Conservation (phyloP, 1,284 basidiomycete species). For the Pholiota adiposa region DNA sequence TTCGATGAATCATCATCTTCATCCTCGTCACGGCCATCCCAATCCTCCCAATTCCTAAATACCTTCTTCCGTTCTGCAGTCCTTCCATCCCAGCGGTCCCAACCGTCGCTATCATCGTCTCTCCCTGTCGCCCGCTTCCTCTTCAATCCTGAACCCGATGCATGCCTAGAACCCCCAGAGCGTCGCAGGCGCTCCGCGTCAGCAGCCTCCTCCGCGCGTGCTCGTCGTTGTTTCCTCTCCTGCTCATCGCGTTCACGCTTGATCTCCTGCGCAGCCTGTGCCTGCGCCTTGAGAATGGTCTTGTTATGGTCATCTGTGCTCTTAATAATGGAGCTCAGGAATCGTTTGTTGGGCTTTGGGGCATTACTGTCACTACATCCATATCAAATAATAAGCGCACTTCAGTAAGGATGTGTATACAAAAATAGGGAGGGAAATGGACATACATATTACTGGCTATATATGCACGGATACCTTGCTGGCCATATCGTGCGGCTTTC, state of each 20-base stretch:
- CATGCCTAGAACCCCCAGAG: slow-evolving; percentile 27
- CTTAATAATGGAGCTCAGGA: slow-evolving; percentile 85
- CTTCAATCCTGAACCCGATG: slow-evolving; percentile 29
- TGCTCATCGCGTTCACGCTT: slow-evolving; percentile 66
- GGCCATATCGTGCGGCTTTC: slow-evolving; percentile 76
- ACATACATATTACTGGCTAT: slow-evolving; percentile 45
- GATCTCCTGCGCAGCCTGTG: slow-evolving; percentile 72
- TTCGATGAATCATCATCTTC: slow-evolving; percentile 24
- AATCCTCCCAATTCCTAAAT: slow-evolving; percentile 45
- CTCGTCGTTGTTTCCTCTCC: slow-evolving; percentile 60
- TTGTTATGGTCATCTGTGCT: slow-evolving; percentile 93
- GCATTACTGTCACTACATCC: slow-evolving; percentile 55
- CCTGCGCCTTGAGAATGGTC: slow-evolving; percentile 78
- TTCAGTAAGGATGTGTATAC: too few relatives aligned
- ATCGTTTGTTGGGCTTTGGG: slow-evolving; percentile 89
- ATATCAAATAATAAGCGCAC: background rate
- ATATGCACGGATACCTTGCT: slow-evolving; percentile 72
- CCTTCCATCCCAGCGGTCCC: slow-evolving; percentile 50
- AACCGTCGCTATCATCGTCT: slow-evolving; percentile 36
- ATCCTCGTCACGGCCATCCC: slow-evolving; percentile 38
- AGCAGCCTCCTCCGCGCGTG: slow-evolving; percentile 71
- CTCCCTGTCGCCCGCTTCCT: slow-evolving; percentile 20
- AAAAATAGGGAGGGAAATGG: background rate
- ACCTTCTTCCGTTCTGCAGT: slow-evolving; percentile 49
- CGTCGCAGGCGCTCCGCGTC: slow-evolving; percentile 62